phyloP scores from a whole-genome alignment of 2,329 filamentous ascomycete genomes.

The Penicillium sp. region DNA sequence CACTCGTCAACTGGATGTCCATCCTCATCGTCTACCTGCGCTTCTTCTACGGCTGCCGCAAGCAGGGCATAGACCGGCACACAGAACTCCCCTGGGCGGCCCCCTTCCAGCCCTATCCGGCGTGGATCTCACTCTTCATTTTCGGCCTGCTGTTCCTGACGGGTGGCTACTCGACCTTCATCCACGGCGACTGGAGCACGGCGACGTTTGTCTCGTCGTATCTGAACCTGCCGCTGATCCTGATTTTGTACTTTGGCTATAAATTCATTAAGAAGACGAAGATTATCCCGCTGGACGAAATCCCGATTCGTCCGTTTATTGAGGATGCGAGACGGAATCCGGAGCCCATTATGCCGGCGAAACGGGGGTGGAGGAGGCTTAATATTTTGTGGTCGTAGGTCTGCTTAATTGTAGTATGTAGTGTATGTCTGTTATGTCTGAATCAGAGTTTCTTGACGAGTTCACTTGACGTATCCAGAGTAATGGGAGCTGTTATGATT shows the following conservation, averaged over 20 bases:
- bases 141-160: slow-evolving; percentile 60
- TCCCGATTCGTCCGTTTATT: slow-evolving; percentile 24
- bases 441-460: no score
- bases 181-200: slow-evolving; percentile 29
- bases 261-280: slow-evolving; percentile 39
- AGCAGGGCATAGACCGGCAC: neutral
- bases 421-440: neutral
- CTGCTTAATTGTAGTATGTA: neutral
- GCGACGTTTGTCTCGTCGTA: slow-evolving; percentile 64
- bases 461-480: no score
- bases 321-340: neutral
- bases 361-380: neutral
- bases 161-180: slow-evolving; percentile 71
- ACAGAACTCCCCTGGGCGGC: slow-evolving; percentile 5
- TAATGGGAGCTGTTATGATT: no score
- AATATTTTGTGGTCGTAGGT: neutral
- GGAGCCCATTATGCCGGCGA: neutral
- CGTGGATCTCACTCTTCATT: slow-evolving; percentile 56
- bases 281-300: slow-evolving; percentile 29
- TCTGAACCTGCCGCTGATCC: slow-evolving; percentile 60
- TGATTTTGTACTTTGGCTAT: slow-evolving; percentile 52
- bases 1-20: slow-evolving; percentile 63
- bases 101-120: slow-evolving; percentile 58
- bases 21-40: slow-evolving; percentile 5
- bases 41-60: neutral